Evolutionary conservation across 2,329 filamentous ascomycete genomes (phyloP), one percentile per base, ranked within the genome.

Genomic region (Neonectria ditissima): DNA sequence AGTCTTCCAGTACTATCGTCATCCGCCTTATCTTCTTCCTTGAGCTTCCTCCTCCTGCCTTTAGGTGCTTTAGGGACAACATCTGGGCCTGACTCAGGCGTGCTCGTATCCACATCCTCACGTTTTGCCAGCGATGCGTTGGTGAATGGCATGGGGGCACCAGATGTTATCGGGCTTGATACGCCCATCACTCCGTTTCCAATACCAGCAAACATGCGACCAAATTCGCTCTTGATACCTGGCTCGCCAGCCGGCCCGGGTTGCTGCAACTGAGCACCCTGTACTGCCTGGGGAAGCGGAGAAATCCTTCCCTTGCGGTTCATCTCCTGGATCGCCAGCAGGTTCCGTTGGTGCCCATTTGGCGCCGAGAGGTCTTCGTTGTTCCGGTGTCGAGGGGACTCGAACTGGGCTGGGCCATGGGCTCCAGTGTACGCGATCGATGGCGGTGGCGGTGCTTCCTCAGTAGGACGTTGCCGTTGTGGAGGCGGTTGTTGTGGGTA

Each of bases 131-230:
- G 69, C 2, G 80, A 78, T 1, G 80, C 73, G 34, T 78, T 80
- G 6, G 83, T 80, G 62, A 85, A 88, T 1, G 85, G 82, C 75
- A 63, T 82, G 72, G 44, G 79, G 41, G 75, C 68, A 4, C 70
- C 70, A 7, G 79, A 76, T 1, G 84, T 78, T 3, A 83, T 80
- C 2, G 86, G 85, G 69, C 85, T 87, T 14, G 85, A 83, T 37
- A 83, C 79, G 24, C 81, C 82, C 62, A 86, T 82, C 43, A 86
- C 83, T 65, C 83, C 87, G 69, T 82, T 87, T 63, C 83, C 94
- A 69, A 98, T 93, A n/a, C 95, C 95, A 18, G 93, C 93, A 79
- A 97, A 97, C 85, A 97, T 97, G 66, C 93, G 90, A 28, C 94
- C 94, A 76, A 97, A 94, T 76, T 97, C 95, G 75, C 90, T 97